Evolutionary conservation across 345 rosid genomes (phyloP).

Genomic region (Erysimum cheiranthoides): DNA sequence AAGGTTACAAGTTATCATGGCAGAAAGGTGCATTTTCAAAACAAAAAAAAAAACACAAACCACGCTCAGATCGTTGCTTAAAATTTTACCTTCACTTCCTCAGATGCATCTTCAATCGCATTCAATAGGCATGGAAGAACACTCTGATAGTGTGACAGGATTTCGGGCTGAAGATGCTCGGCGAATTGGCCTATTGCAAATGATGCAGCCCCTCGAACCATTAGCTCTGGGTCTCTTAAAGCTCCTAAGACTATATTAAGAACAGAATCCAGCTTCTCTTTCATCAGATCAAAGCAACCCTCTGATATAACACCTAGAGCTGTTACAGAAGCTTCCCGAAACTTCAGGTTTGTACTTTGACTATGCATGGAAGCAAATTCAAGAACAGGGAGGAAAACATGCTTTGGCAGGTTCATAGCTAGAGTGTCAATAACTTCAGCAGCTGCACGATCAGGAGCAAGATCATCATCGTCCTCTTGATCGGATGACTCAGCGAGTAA

Average conservation of each 20-base stretch:
- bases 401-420: slow-evolving; percentile 92
- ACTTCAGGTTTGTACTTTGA: slow-evolving; percentile 78
- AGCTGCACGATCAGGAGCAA: slow-evolving; percentile 97
- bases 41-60: background rate
- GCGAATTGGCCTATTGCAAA: slow-evolving; percentile 99
- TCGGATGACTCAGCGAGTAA: slow-evolving; percentile 86
- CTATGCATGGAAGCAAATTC: slow-evolving; percentile 87
- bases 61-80: slow-evolving; percentile 7
- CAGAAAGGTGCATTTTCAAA: slow-evolving; percentile 16
- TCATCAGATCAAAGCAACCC: slow-evolving; percentile 89
- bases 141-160: slow-evolving; percentile 74
- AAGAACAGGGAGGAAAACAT: slow-evolving; percentile 73
- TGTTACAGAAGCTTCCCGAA: slow-evolving; percentile 93
- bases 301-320: slow-evolving; percentile 95
- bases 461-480: slow-evolving; percentile 92
- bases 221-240: slow-evolving; percentile 88
- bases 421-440: slow-evolving; percentile 99
- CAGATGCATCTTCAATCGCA: slow-evolving; percentile 94
- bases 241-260: slow-evolving; percentile 85
- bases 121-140: slow-evolving; percentile 92
- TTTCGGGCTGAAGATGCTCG: slow-evolving; percentile 98
- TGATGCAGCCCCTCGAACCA: slow-evolving; percentile 99
- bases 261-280: slow-evolving; percentile 80
- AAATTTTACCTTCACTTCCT: slow-evolving; percentile 88
- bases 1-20: background rate